Evolutionary conservation across 352 stramenopile genomes (phyloP).

Genomic region (Pythium sp.): DNA sequence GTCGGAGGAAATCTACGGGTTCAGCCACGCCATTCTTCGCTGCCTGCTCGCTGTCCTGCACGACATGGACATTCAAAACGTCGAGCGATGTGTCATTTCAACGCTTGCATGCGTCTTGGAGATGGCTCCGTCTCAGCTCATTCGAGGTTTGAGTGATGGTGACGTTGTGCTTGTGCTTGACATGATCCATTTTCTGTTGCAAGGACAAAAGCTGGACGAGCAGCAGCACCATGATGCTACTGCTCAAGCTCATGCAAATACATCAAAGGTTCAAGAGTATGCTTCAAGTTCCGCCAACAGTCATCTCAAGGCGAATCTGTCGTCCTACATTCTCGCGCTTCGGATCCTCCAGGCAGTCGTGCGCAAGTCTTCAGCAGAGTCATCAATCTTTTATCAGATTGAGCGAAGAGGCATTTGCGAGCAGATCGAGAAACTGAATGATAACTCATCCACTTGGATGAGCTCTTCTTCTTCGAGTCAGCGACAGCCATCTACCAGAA

Average conservation of each 20-base stretch:
- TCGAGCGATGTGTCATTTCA: slow-evolving; percentile 59
- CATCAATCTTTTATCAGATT: slow-evolving; percentile 78
- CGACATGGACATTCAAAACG: slow-evolving; percentile 63
- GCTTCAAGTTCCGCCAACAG: not conserved
- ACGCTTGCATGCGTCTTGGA: slow-evolving; percentile 69
- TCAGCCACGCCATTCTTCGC: slow-evolving; percentile 40
- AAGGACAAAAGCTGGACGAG: slow-evolving; percentile 29
- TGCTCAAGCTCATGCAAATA: not conserved
- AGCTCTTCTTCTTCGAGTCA: slow-evolving; percentile 12
- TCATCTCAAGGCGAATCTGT: slow-evolving; percentile 39
- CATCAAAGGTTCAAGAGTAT: not conserved
- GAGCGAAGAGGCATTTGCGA: slow-evolving; percentile 75
- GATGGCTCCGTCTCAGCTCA: slow-evolving; percentile 61
- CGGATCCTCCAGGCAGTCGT: slow-evolving; percentile 72
- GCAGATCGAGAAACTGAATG: slow-evolving; percentile 64
- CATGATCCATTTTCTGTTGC: slow-evolving; percentile 63
- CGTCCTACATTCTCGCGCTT: slow-evolving; percentile 65
- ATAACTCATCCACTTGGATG: slow-evolving; percentile 36
- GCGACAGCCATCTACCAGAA: slow-evolving; percentile 13
- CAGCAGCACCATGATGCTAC: slow-evolving; percentile 1
- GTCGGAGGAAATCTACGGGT: slow-evolving; percentile 40
- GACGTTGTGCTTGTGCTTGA: slow-evolving; percentile 70
- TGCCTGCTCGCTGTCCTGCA: slow-evolving; percentile 53
- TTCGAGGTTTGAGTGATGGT: slow-evolving; percentile 40
- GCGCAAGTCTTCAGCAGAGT: slow-evolving; percentile 53